Evolutionary conservation across 2,329 filamentous ascomycete genomes (phyloP).

Genomic region (Xylariaceae sp.): DNA sequence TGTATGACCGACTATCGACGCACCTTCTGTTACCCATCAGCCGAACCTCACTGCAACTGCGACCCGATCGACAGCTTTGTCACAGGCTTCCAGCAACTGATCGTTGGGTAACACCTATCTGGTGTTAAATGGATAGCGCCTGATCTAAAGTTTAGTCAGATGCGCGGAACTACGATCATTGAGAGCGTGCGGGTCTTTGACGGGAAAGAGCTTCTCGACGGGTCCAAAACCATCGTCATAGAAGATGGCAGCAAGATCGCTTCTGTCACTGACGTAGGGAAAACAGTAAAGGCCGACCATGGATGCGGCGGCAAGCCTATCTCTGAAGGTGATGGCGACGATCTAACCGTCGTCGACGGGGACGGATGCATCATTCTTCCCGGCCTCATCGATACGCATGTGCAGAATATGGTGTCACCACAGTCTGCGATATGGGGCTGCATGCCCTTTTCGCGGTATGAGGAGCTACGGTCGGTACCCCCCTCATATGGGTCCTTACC

Average conservation of each 20-base stretch:
- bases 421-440: slow-evolving; percentile 22
- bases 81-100: too few species aligned
- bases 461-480: slow-evolving; percentile 4
- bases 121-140: too few species aligned
- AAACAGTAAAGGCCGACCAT: slow-evolving; percentile 4
- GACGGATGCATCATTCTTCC: slow-evolving; percentile 21
- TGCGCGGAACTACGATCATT: slow-evolving; percentile 16
- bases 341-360: slow-evolving; percentile 16
- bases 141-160: slow-evolving; percentile 3
- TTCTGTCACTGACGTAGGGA: slow-evolving; percentile 10
- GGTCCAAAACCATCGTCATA: slow-evolving; percentile 19
- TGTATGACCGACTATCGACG: too few species aligned
- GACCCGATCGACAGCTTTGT: too few species aligned
- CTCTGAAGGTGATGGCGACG: neutral
- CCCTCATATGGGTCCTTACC: neutral
- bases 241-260: slow-evolving; percentile 15
- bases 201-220: slow-evolving; percentile 12
- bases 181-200: slow-evolving; percentile 22
- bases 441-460: slow-evolving; percentile 1
- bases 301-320: too few species aligned
- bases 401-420: slow-evolving; percentile 21
- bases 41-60: too few species aligned
- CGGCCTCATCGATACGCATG: slow-evolving; percentile 25
- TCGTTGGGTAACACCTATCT: too few species aligned
- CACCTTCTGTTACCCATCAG: too few species aligned